These are phyloP conservation scores for Vachellia collinsii DNA, from an alignment of 306 rosid species.

Conservation along the genomic window DNA sequence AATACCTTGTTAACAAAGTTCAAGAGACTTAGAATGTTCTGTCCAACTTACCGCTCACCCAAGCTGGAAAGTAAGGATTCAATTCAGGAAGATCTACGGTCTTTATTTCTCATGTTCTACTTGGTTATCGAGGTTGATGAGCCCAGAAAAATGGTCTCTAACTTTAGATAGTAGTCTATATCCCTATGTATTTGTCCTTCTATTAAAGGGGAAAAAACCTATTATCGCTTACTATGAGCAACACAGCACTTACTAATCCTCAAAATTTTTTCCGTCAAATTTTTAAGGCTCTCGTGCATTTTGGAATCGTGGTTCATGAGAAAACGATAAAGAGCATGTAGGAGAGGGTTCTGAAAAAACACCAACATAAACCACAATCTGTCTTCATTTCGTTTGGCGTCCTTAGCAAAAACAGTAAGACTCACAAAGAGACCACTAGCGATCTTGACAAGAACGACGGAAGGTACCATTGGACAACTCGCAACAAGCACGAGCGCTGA, in stretches of 20 bases:
- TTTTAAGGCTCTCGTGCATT: slow-evolving; percentile 8
- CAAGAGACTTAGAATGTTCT: slow-evolving; percentile 48
- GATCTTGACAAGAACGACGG: slow-evolving; percentile 98
- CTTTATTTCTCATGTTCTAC: not conserved
- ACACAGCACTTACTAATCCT: slow-evolving; percentile 32
- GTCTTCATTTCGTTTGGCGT: slow-evolving; percentile 39
- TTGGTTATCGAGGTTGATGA: not conserved
- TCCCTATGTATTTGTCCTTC: not conserved
- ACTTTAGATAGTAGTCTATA: not conserved
- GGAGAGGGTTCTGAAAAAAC: slow-evolving; percentile 8
- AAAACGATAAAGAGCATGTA: not conserved
- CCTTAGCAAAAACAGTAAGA: slow-evolving; percentile 76
- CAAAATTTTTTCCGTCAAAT: slow-evolving; percentile 19
- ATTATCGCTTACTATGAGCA: slow-evolving; percentile 38
- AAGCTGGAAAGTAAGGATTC: not conserved
- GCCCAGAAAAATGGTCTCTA: not conserved
- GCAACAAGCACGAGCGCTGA: slow-evolving; percentile 67
- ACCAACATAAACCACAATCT: slow-evolving; percentile 19
- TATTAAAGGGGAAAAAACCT: too few relatives aligned
- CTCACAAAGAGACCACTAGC: slow-evolving; percentile 99
- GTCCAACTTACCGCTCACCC: slow-evolving; percentile 47
- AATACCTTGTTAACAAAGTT: slow-evolving; percentile 63
- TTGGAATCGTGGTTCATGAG: not conserved
- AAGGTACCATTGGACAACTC: slow-evolving; percentile 98
- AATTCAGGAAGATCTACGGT: not conserved